Evolutionary conservation across 768 basidiomycete genomes (phyloP).

Genomic region (Suillus paluster): DNA sequence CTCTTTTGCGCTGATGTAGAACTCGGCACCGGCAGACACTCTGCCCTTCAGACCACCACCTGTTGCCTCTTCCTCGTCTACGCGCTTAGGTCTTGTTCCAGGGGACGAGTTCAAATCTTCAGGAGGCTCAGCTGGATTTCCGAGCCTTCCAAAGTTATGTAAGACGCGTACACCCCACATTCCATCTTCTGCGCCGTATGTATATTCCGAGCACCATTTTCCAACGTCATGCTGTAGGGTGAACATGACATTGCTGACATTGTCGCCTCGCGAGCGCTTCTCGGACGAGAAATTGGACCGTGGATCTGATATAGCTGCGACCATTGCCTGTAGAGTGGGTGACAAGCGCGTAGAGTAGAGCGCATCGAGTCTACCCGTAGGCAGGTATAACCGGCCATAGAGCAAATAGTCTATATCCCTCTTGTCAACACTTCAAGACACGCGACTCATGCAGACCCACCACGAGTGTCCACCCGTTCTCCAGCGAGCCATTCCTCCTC

Average conservation of each 20-base stretch:
- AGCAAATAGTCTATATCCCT: conserved; percentile 79
- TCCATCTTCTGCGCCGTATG: conserved; percentile 91
- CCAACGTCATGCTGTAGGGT: conserved; percentile 92
- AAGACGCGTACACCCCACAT: conserved; percentile 91
- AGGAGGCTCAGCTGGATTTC: conserved; percentile 40
- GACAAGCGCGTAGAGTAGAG: conserved; percentile 84
- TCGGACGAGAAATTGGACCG: conserved; percentile 51
- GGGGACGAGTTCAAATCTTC: conserved; percentile 33
- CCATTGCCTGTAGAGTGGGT: conserved; percentile 77
- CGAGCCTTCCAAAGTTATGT: conserved; percentile 88
- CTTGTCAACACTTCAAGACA: conserved; percentile 26
- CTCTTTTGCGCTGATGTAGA: conserved; percentile 94
- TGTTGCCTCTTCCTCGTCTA: conserved; percentile 94
- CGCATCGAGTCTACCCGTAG: conserved; percentile 86
- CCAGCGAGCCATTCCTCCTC: conserved; percentile 86
- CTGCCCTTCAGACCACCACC: conserved; percentile 91
- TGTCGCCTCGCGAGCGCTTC: conserved; percentile 45
- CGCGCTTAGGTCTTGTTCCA: conserved; percentile 61
- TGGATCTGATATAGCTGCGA: conserved; percentile 87
- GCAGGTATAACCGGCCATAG: conserved; percentile 91
- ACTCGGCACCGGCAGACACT: conserved; percentile 89
- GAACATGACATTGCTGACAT: conserved; percentile 75
- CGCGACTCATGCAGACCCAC: conserved; percentile 44
- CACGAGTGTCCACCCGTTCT: conserved; percentile 73
- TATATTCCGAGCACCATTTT: conserved; percentile 92